These are phyloP conservation scores for Rhododendron ferrugineum DNA, from an alignment of 148 eudicot species.

Conservation along the genomic window DNA sequence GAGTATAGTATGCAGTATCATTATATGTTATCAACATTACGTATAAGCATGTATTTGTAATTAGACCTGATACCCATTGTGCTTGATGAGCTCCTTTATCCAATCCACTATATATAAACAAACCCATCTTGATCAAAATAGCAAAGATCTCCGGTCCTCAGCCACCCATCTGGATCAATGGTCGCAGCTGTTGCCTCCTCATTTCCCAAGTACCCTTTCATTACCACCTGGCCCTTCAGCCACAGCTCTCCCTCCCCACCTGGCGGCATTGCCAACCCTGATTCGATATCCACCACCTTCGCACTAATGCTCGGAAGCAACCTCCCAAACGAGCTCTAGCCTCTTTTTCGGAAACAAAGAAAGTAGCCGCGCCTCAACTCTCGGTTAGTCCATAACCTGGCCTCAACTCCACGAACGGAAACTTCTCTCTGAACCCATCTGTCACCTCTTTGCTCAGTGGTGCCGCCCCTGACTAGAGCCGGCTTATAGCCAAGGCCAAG, in stretches of 20 bases:
- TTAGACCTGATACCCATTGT: conserved; percentile 48
- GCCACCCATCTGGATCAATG: conserved; percentile 39
- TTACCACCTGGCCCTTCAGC: conserved; percentile 35
- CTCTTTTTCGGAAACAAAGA: conserved; percentile 18
- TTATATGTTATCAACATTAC: background rate
- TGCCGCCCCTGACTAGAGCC: too few relatives aligned
- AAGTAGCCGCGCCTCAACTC: conserved; percentile 34
- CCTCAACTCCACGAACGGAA: conserved; percentile 44
- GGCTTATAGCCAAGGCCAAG: too few relatives aligned
- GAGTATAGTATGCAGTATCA: too few relatives aligned
- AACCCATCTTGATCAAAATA: conserved; percentile 46
- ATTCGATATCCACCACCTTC: conserved; percentile 36
- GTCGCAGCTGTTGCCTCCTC: conserved; percentile 37
- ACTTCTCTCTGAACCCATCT: conserved; percentile 34
- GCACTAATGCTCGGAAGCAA: conserved; percentile 35
- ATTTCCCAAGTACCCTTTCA: conserved; percentile 44
- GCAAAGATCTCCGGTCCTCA: conserved; percentile 43
- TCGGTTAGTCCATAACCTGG: conserved; percentile 50
- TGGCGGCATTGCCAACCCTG: conserved; percentile 29
- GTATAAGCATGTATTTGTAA: background rate
- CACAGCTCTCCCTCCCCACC: conserved; percentile 44
- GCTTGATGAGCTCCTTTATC: conserved; percentile 52
- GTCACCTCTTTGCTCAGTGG: conserved; percentile 42
- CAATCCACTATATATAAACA: conserved; percentile 38
- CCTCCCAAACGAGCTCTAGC: conserved; percentile 33